Percentiles rank a stretch among this genome's conserved stretches.
Conservation (phyloP, 306 rosid genomes). For the Malus fusca region DNA sequence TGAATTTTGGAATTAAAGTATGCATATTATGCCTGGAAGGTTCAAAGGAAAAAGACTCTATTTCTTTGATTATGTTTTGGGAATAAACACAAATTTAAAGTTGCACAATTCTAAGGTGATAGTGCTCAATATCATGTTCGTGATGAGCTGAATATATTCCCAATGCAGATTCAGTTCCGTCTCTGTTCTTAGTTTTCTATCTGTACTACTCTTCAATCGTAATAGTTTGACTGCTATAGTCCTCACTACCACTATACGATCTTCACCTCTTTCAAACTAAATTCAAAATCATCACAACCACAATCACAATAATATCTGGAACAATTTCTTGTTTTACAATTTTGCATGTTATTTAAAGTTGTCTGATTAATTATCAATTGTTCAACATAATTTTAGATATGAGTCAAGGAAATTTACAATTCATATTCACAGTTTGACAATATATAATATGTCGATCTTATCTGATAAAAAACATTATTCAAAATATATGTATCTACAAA, state of each 20-base stretch:
- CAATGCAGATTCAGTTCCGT: background rate
- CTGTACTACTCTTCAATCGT: background rate
- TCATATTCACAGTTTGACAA: background rate
- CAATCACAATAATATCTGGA: too few relatives aligned
- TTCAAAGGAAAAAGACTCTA: slow-evolving; percentile 5
- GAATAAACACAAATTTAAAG: too few relatives aligned
- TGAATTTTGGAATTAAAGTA: background rate
- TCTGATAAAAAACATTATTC: background rate
- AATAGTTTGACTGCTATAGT: background rate
- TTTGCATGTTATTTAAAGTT: background rate
- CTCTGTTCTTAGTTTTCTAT: background rate
- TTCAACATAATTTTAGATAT: too few relatives aligned
- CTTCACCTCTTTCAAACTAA: background rate
- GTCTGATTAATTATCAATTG: too few relatives aligned
- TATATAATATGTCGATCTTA: background rate
- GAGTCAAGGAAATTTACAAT: too few relatives aligned
- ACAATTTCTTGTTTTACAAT: background rate
- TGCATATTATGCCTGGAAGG: background rate
- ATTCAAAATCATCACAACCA: background rate
- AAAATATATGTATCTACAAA: background rate
- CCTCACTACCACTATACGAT: too few relatives aligned
- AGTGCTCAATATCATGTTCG: background rate
- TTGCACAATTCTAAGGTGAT: background rate
- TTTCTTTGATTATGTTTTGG: background rate
- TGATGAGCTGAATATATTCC: background rate